Percentiles rank a stretch among this genome's conserved stretches.
These are phyloP conservation scores for Flaveria sonorensis DNA, from an alignment of 129 eudicot species.

Conservation along the genomic window DNA sequence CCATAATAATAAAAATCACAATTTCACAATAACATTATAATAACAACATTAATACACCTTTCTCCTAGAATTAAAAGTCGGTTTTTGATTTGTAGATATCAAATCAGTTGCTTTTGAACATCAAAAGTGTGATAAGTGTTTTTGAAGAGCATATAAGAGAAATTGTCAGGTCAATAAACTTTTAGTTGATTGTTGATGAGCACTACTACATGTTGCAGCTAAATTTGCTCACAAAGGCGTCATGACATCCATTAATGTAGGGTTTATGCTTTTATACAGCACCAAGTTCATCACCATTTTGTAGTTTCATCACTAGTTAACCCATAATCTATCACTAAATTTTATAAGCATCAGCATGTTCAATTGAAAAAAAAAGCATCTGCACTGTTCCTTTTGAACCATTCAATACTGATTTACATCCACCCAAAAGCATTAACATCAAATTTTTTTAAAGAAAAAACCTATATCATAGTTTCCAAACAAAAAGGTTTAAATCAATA, in stretches of 20 bases:
- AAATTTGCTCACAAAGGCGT: neutral
- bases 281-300: slow-evolving; percentile 6
- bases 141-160: neutral
- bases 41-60: neutral
- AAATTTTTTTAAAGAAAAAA: neutral
- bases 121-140: neutral
- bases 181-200: slow-evolving; percentile 1
- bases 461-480: neutral
- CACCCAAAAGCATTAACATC: neutral
- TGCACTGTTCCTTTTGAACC: neutral
- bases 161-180: neutral
- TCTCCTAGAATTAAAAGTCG: neutral
- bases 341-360: neutral
- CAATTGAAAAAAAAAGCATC: neutral
- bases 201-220: neutral
- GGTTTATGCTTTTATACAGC: neutral
- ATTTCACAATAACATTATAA: neutral
- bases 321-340: neutral
- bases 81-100: neutral
- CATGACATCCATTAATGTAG: neutral
- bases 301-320: neutral
- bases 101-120: slow-evolving; percentile 5
- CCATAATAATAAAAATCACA: no score
- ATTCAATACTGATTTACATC: neutral
- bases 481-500: neutral